A percentile compares a stretch with the other conserved stretches of the same genome.
Conservation (phyloP, 805 yeast species). For the Isabelozyma rhagii region DNA sequence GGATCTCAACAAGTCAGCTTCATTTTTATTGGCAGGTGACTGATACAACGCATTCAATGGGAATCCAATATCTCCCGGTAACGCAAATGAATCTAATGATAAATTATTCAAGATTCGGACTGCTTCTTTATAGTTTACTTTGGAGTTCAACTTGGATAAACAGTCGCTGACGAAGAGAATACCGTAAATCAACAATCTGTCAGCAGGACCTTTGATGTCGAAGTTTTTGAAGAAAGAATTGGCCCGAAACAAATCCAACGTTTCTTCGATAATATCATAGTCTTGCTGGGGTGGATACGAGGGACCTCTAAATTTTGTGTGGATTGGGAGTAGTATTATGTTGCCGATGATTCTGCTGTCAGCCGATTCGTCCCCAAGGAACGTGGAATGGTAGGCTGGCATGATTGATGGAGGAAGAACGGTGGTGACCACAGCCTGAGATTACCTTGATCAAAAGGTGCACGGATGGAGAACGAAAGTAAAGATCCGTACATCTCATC, state of each 20-base stretch:
- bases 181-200: constrained; percentile 89
- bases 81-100: constrained; percentile 80
- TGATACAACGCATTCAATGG: constrained; percentile 80
- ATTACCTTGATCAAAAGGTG: neutral
- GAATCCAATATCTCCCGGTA: constrained; percentile 95
- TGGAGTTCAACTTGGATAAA: constrained; percentile 55
- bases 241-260: constrained; percentile 87
- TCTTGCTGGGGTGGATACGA: constrained; percentile 69
- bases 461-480: neutral
- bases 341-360: constrained; percentile 70
- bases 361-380: constrained; percentile 57
- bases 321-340: constrained; percentile 78
- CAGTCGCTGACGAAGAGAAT: constrained; percentile 87
- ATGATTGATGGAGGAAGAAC: constrained; percentile 10
- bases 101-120: constrained; percentile 71
- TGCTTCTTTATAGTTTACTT: constrained; percentile 56
- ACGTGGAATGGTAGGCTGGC: constrained; percentile 81
- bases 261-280: constrained; percentile 91
- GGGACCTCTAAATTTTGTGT: constrained; percentile 86
- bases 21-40: constrained; percentile 71
- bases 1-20: constrained; percentile 72
- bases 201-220: constrained; percentile 94
- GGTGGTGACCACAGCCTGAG: neutral
- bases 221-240: constrained; percentile 95
- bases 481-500: neutral